These are phyloP conservation scores for Aspergillus ochraceoroseus DNA, from an alignment of 2,329 filamentous ascomycete genomes.

Conservation along the genomic window DNA sequence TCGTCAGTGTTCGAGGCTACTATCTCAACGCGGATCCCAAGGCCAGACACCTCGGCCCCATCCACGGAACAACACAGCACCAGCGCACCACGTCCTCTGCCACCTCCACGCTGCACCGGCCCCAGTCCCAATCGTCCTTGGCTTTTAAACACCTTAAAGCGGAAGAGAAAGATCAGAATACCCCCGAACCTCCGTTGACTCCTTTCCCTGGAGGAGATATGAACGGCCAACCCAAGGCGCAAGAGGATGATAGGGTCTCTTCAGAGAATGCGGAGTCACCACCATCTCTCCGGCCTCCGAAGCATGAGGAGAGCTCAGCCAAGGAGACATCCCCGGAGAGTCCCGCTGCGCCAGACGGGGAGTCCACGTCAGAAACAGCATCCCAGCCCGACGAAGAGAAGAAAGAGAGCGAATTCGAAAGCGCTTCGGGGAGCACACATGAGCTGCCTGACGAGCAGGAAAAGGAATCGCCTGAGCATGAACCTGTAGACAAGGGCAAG, in stretches of 20 bases:
- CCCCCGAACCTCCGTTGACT: constrained; percentile 30
- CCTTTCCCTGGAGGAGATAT: constrained; percentile 33
- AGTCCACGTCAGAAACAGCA: constrained; percentile 8
- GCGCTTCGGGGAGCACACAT: constrained; percentile 11
- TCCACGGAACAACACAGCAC: constrained; percentile 32
- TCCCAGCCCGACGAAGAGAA: constrained; percentile 13
- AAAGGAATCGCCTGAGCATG: constrained; percentile 16
- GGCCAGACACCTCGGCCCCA: constrained; percentile 48
- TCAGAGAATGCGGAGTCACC: constrained; percentile 25
- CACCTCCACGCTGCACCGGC: constrained; percentile 23
- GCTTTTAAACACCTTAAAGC: constrained; percentile 19
- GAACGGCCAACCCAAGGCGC: constrained; percentile 27
- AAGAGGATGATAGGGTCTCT: constrained; percentile 24
- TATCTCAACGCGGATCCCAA: constrained; percentile 83
- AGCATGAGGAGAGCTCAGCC: constrained; percentile 23
- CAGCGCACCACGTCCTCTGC: constrained; percentile 34
- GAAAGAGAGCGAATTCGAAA: constrained; percentile 10
- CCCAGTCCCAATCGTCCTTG: constrained; percentile 24
- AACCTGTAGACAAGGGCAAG: constrained; percentile 25
- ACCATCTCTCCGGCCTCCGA: constrained; percentile 29
- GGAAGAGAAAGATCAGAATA: constrained; percentile 23
- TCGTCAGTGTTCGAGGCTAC: constrained; percentile 90
- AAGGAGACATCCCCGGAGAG: constrained; percentile 9
- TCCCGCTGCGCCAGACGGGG: constrained; percentile 4
- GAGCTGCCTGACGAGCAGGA: constrained; percentile 21